Conservation (phyloP, 495 filamentous ascomycete genomes). For the Achaetomiella virescens region DNA sequence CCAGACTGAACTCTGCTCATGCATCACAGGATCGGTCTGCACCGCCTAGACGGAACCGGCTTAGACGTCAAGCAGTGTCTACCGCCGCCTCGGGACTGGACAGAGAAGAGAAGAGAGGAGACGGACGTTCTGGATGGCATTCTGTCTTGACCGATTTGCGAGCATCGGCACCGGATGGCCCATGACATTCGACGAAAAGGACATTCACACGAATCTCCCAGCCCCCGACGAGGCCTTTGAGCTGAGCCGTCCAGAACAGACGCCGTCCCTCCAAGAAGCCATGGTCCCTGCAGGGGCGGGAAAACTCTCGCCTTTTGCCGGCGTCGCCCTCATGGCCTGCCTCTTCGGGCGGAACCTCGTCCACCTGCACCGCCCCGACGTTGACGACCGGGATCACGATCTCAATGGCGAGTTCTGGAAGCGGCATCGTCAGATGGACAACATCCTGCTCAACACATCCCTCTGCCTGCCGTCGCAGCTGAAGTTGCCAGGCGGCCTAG, state of each 20-base stretch:
- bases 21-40: constrained; percentile 65
- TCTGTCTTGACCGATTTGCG: constrained; percentile 83
- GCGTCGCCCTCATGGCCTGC: constrained; percentile 75
- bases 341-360: constrained; percentile 92
- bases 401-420: constrained; percentile 96
- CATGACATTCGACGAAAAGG: constrained; percentile 84
- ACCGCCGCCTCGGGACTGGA: constrained; percentile 83
- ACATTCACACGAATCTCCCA: constrained; percentile 84
- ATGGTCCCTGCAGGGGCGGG: constrained; percentile 65
- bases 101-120: constrained; percentile 85
- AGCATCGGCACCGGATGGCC: constrained; percentile 98
- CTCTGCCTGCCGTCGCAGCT: constrained; percentile 78
- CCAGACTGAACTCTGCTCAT: constrained; percentile 2
- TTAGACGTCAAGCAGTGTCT: constrained; percentile 91
- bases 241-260: constrained; percentile 64
- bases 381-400: constrained; percentile 77
- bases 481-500: constrained; percentile 69
- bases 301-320: constrained; percentile 70
- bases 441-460: constrained; percentile 79
- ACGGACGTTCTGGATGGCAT: constrained; percentile 91
- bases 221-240: constrained; percentile 81
- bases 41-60: constrained; percentile 78
- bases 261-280: constrained; percentile 62
- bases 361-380: constrained; percentile 85
- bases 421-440: constrained; percentile 81